Conservation (phyloP, 2,329 filamentous ascomycete genomes). For the Pseudohalonectria lignicola region DNA sequence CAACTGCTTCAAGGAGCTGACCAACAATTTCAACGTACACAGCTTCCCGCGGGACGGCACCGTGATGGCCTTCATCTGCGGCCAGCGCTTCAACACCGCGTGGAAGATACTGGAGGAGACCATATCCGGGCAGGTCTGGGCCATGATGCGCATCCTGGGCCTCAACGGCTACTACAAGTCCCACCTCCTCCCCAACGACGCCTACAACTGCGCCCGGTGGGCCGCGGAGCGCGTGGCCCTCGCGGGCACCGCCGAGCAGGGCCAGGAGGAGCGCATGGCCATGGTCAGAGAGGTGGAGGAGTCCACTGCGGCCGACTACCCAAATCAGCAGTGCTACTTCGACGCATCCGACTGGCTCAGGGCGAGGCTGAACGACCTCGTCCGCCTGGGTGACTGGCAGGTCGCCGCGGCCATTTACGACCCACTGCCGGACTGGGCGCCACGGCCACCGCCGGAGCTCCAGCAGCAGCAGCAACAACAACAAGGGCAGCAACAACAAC, state of each 20-base stretch:
- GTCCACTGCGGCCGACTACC: constrained; percentile 6
- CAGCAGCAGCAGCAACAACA: constrained; percentile 4
- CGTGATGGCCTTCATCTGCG: constrained; percentile 10
- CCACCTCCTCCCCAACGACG: constrained; percentile 8
- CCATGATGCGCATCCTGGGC: constrained; percentile 9
- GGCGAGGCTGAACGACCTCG: constrained; percentile 8
- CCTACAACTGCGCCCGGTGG: constrained; percentile 8
- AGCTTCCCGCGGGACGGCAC: constrained; percentile 8
- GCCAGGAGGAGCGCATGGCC: constrained; percentile 6
- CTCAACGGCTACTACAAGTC: constrained; percentile 8
- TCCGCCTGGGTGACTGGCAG: constrained; percentile 8
- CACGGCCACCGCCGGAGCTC: constrained; percentile 3
- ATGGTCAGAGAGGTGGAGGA: constrained; percentile 9
- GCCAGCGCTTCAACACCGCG: constrained; percentile 8
- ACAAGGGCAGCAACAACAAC: constrained; percentile 1
- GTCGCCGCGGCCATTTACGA: constrained; percentile 10
- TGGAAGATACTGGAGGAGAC: constrained; percentile 11
- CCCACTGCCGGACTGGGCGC: constrained; percentile 8
- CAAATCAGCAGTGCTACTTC: constrained; percentile 5
- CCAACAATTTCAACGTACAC: constrained; percentile 7
- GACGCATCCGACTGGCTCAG: constrained; percentile 7
- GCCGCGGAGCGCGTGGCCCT: constrained; percentile 6
- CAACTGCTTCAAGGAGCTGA: constrained; percentile 9
- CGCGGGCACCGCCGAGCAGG: constrained; percentile 7
- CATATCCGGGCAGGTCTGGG: constrained; percentile 10